Base-by-base conservation (phyloP, 768 basidiomycete species). In the Trametes meyenii region DNA sequence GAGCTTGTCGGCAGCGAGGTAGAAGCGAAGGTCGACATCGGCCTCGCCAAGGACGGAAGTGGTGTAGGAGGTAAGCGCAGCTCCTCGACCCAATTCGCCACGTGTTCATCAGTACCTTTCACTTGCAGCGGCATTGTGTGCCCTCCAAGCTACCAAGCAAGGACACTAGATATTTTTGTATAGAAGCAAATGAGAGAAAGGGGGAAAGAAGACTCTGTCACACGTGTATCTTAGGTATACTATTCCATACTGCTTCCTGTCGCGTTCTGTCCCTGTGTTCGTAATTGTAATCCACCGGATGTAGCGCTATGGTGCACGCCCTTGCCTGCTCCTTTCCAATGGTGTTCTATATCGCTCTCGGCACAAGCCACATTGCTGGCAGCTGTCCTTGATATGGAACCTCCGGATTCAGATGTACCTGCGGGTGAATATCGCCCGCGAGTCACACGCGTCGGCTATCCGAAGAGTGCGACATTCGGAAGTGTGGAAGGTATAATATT, bases 31-130 rank as follows among this genome's bases (percentile, higher is more conserved):
- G 86, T 97, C 0, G 82, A 88, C 50, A 91, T 98, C 68, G 96
- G 94, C 39, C 72, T 98, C 72, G 97, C 97, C 4, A 98, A 97
- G 74, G 97, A 99, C 67, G 97, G 97, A 13, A 96, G 93, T 69
- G 97, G 96, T 39, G 94, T 95, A 43, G 97, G 97, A 71, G 96
- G 96, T 97, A 74, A 77, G 90, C 74, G 21, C 38, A 50, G 39
- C n/a, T 13, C 1, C 35, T 5, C 35, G 8, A 26, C 36, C 23
- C 35, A 54, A 58, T 35, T 42, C 46, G 19, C 29, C 16, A 17
- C 49, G 46, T 62, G 42, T 21, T 56, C 61, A 48, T 48, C 66
- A 6, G 19, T 54, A 13, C 52, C 50, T 50, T 29, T 13, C 43
- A 13, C 56, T 23, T 64, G 17, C 62, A 95, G 94, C 94, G 72